Evolutionary conservation across 2,329 filamentous ascomycete species (phyloP), one percentile per base, ranked within the genome.

Genomic region (Tolypocladium tundrense): DNA sequence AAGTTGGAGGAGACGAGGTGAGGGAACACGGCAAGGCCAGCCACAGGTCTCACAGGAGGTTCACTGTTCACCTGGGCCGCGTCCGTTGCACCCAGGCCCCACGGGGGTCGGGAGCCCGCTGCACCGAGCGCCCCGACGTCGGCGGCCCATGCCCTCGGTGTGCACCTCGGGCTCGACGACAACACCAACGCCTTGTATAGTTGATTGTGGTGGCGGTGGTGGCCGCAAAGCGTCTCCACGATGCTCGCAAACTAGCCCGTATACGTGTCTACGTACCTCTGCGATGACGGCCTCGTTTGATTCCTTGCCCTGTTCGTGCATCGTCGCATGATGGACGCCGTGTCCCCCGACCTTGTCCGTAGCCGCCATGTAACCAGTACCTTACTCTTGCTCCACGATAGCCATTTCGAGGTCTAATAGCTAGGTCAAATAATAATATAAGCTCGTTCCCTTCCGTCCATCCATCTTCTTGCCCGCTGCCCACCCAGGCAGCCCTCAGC

Each of bases 331-430:
- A 33, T 33, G 8, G 1, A 33, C 31, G 31, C 31, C 31, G 8
- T 5, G 31, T 33, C 31, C 35, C 35, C 35, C 10, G 11, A 37
- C 35, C 35, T 10, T 37, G 35, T 37, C 10, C 35, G 35, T 13
- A 37, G 35, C 35, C 35, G 35, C 11, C 35, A 37, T 37, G 35
- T 37, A 37, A 37, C 13, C 11, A 37, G 21, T 24, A 24, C 21
- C 21, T 14, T 37, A 5, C 35, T 11, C 37, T 2, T 13, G 55
- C 39, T 9, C 48, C 50, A 54, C 51, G 41, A 56, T 57, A 27
- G 31, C 24, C n/a, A 35, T 57, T 57, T 48, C 56, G 9, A 50
- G 51, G 52, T 54, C 56, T 57, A 57, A 57, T 57, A 45, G n/a
- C 33, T 48, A 54, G 56, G 56, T 57, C 56, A 48, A 57, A 57